Evolutionary conservation across 106 monocot species (phyloP), one percentile per base, ranked within the genome.

Genomic region (Dioscorea dumetorum): DNA sequence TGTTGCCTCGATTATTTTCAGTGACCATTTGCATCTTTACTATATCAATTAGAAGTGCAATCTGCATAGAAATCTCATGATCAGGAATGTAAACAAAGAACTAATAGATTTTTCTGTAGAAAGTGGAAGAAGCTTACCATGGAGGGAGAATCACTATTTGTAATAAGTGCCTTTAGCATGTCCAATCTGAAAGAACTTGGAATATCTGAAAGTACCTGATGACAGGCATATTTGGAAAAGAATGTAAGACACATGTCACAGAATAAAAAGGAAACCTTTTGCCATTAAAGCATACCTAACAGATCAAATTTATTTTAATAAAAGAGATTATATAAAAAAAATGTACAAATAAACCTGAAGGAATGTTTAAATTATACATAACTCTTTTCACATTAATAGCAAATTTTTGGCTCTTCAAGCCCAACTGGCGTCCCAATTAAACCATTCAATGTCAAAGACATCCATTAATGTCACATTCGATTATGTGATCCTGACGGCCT

Each of bases 1-100:
- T 64, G 57, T 21, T 64, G 18, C 57, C 28, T 52, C 63, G 72
- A 73, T 49, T 48, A 17, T 19, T 69, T 67, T 70, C 81, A 21
- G 17, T 48, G 41, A 74, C 18, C 61, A 87, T 52, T 75, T 83
- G 76, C 23, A 76, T 86, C 63, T 67, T 92, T 53, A 83, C 87
- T 66, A 87, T 22, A 85, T 99, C 99, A 60, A 99, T 60, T 48
- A 90, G 83, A 83, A 99, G 72, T 56, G 93, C 90, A 58, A 78
- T 80, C 99, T 99, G 69, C n/a, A 22, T 18, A 67, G 19, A 13
- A 28, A 60, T 41, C 28, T 15, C 28, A 28, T 13, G 66, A 5
- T 49, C 15, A 33, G 54, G 22, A 22, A 33, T 70, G 28, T 33
- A 50, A 63, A 50, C 33, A 50, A 31, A 3, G 50, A 58, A 22